Conservation (phyloP, 1,284 basidiomycete species). For the Stereum hirsutum region DNA sequence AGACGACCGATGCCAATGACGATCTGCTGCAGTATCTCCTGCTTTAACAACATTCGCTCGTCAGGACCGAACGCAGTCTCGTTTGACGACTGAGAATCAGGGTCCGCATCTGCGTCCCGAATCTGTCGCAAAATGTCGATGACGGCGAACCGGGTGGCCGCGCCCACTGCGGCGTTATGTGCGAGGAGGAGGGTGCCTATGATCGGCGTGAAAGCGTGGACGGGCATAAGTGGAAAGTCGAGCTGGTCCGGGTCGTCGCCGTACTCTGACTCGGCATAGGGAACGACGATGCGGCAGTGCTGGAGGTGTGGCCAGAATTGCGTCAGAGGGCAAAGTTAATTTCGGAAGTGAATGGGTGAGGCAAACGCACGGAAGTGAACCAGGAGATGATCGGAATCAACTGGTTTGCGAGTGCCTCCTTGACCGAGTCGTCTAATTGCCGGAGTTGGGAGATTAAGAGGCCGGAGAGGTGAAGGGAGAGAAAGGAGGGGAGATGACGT, state of each 20-base stretch:
- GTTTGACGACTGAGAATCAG: slow-evolving; percentile 18
- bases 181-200: slow-evolving; percentile 85
- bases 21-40: slow-evolving; percentile 76
- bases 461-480: slow-evolving; percentile 8
- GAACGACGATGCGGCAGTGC: slow-evolving; percentile 4
- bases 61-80: slow-evolving; percentile 45
- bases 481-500: slow-evolving; percentile 15
- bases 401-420: slow-evolving; percentile 82
- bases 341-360: background rate
- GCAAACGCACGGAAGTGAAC: slow-evolving; percentile 45
- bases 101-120: slow-evolving; percentile 26
- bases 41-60: slow-evolving; percentile 61
- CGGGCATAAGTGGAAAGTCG: too few relatives aligned
- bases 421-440: slow-evolving; percentile 75
- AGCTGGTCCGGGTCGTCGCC: slow-evolving; percentile 34
- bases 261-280: slow-evolving; percentile 1
- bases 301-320: slow-evolving; percentile 7
- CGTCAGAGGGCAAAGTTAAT: slow-evolving; percentile 8
- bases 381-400: slow-evolving; percentile 88
- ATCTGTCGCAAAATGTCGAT: slow-evolving; percentile 71
- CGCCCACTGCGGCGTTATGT: slow-evolving; percentile 66
- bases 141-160: slow-evolving; percentile 67
- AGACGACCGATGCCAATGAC: slow-evolving; percentile 83
- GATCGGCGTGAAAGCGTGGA: slow-evolving; percentile 86
- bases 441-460: slow-evolving; percentile 9